A percentile compares a stretch with the other conserved stretches of the same genome.
phyloP scores from a whole-genome alignment of 495 filamentous ascomycete species.

The Podospora pseudocomata region DNA sequence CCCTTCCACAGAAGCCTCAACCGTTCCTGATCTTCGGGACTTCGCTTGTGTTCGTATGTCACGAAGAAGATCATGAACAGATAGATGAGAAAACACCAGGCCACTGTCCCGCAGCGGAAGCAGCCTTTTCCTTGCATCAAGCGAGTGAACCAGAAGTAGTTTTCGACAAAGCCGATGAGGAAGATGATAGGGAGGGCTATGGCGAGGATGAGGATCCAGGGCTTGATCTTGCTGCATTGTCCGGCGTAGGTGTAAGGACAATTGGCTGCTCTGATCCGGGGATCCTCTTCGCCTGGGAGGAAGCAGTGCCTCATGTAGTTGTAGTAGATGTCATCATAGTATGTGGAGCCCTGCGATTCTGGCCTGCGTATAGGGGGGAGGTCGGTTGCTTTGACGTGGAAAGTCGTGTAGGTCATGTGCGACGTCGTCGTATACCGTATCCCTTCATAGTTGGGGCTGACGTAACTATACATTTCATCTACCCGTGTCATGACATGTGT shows the following conservation, averaged over 20 bases:
- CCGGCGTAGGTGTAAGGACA: not conserved
- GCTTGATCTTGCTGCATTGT: not conserved
- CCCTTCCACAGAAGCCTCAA: constrained; percentile 44
- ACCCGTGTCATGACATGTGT: not conserved
- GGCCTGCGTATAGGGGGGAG: not conserved
- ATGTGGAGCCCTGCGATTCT: not conserved
- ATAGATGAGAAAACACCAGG: constrained; percentile 45
- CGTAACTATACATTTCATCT: not conserved
- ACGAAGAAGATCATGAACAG: constrained; percentile 40
- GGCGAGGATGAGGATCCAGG: constrained; percentile 29
- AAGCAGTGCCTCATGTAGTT: not conserved
- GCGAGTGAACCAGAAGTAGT: constrained; percentile 49
- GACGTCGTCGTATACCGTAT: not conserved
- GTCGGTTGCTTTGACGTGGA: not conserved
- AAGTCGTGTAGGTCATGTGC: not conserved
- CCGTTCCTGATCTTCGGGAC: constrained; percentile 37
- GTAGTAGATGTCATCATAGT: not conserved
- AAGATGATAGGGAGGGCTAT: constrained; percentile 42
- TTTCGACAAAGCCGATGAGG: constrained; percentile 48
- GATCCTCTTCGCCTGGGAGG: not conserved
- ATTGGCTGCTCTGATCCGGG: not conserved
- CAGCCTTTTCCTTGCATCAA: constrained; percentile 50
- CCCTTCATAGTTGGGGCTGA: too few species aligned
- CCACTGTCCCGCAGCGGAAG: constrained; percentile 47
- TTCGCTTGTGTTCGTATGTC: constrained; percentile 40